Evolutionary conservation across 148 eudicot species (phyloP), one percentile per base, ranked within the genome.

Genomic region (Chenopodium quinoa): DNA sequence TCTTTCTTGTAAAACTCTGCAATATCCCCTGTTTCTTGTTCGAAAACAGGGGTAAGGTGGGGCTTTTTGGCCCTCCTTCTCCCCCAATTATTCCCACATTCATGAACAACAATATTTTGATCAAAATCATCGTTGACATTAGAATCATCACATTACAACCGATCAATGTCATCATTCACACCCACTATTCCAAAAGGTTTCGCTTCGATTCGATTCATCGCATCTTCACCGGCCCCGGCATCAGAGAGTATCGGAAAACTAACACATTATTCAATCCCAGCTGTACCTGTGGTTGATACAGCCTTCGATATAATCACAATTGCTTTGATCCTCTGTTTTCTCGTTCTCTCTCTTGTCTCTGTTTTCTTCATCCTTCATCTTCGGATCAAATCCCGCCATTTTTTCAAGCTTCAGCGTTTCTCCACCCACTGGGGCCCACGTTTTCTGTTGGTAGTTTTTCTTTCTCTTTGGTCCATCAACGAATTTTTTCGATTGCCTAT

Each of bases 341-440:
- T 91, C 44, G 62, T 89, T 73, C 83, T 90, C 54, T 91, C 90
- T 23, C 76, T 89, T 52, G 75, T 87, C 67, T 87, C 90, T 40
- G 68, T 90, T 67, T 37, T 82, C 17, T 87, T 88, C 47, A 78
- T 92, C 48, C 68, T 93, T 25, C 86, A 84, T 78, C 87, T 91
- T 58, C 79, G 89, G 40, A 40, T 90, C 4, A 88, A 78, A 37
- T 87, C 92, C 4, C 89, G 82, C 8, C 48, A 73, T 31, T 64
- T 83, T 19, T 46, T 46, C 20, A 91, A 85, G 32, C 82, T 93
- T 0, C 88, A 83, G 9, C 64, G 75, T 40, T 93, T 93, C 69
- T 87, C 90, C 47, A 85, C 85, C 25, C 89, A 88, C 78, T 93
- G 93, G 91, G 69, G 83, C 76, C 84, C 87, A 50, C 83, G 97